phyloP scores from a whole-genome alignment of 1,284 basidiomycete species.

The Leccinum subfulvum region DNA sequence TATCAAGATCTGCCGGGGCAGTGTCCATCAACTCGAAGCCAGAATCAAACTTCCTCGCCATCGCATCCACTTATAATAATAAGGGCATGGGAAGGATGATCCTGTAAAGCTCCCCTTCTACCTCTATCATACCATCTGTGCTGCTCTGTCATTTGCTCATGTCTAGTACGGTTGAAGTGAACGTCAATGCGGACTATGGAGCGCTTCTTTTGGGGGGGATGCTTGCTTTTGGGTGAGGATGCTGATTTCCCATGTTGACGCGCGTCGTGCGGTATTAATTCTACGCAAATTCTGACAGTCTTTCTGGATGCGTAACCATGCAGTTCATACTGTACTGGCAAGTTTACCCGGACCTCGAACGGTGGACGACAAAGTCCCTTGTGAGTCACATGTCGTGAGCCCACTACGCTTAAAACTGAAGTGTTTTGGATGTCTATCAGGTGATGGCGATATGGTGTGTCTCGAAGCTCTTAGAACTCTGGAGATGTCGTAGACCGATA shows the following conservation, averaged over 20 bases:
- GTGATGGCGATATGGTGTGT: slow-evolving; percentile 24
- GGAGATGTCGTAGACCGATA: neutral
- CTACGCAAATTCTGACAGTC: slow-evolving; percentile 9
- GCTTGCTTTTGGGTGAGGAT: slow-evolving; percentile 23
- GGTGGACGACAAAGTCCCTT: slow-evolving; percentile 18
- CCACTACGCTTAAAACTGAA: neutral
- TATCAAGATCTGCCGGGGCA: neutral
- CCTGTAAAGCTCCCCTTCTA: neutral
- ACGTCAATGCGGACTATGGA: slow-evolving; percentile 18
- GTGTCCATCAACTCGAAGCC: neutral
- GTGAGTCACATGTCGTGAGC: slow-evolving; percentile 11
- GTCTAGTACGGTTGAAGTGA: neutral
- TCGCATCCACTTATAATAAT: slow-evolving; percentile 9
- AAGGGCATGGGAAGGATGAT: neutral
- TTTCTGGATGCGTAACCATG: slow-evolving; percentile 29
- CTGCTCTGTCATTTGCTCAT: neutral
- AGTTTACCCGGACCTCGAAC: slow-evolving; percentile 9
- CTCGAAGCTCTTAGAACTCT: neutral
- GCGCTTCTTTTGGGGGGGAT: slow-evolving; percentile 26
- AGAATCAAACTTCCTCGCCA: slow-evolving; percentile 1
- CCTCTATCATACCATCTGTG: neutral
- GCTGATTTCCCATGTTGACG: neutral
- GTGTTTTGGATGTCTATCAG: slow-evolving; percentile 5
- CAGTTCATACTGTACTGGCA: slow-evolving; percentile 30
- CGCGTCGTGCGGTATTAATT: neutral